phyloP scores from a whole-genome alignment of 2,329 filamentous ascomycete species.

The Karstenula rhodostoma region DNA sequence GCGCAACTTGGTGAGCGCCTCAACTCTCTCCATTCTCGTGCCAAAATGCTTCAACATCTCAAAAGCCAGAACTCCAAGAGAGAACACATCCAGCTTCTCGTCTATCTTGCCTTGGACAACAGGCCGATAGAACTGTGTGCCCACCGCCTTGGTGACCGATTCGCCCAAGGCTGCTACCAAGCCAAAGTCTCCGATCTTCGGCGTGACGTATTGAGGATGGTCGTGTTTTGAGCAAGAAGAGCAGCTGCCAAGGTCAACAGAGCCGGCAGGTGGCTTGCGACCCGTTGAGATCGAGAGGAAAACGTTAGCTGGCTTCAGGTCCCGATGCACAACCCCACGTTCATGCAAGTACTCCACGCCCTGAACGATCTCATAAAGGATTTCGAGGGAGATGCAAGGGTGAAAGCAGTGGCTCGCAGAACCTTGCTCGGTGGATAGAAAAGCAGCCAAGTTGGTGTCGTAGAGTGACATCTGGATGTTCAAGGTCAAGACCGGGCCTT shows the following conservation, averaged over 20 bases:
- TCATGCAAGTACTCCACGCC: constrained; percentile 72
- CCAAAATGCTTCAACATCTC: constrained; percentile 66
- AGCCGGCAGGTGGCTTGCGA: constrained; percentile 50
- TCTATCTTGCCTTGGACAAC: constrained; percentile 43
- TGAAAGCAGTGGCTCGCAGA: constrained; percentile 67
- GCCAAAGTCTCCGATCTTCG: constrained; percentile 74
- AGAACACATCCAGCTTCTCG: constrained; percentile 68
- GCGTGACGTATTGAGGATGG: constrained; percentile 58
- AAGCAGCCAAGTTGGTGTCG: constrained; percentile 68
- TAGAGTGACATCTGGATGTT: constrained; percentile 75
- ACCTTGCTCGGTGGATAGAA: constrained; percentile 52
- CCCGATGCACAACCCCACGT: constrained; percentile 69
- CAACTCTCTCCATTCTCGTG: constrained; percentile 50
- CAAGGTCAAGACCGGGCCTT: constrained; percentile 56
- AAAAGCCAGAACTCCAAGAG: constrained; percentile 68
- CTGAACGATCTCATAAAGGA: constrained; percentile 67
- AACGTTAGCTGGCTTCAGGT: constrained; percentile 74
- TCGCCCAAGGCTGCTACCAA: constrained; percentile 65
- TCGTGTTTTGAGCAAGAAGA: constrained; percentile 50
- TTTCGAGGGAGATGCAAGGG: constrained; percentile 61
- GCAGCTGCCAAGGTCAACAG: constrained; percentile 58
- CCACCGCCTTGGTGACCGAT: constrained; percentile 58
- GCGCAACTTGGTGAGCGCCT: constrained; percentile 46
- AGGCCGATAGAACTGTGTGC: constrained; percentile 70
- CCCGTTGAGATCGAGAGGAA: constrained; percentile 63